A percentile compares a stretch with the other conserved stretches of the same genome.
phyloP scores from a whole-genome alignment of 1,284 basidiomycete species.

The Sporisorium graminicola region DNA sequence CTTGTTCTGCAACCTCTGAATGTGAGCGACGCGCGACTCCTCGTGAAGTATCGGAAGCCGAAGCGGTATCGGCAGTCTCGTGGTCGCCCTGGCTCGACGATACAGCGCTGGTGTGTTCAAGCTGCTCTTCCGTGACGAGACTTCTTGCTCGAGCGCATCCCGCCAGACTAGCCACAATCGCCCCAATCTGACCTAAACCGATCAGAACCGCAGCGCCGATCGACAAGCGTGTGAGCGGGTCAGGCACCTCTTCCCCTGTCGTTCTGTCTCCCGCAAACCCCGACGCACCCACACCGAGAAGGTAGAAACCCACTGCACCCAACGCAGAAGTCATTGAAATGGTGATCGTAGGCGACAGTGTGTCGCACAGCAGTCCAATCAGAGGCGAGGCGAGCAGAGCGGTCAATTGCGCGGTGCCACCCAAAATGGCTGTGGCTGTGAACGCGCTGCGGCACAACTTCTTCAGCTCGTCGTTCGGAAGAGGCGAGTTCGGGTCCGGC shows the following conservation, averaged over 20 bases:
- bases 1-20: not conserved
- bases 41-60: constrained; percentile 4
- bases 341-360: constrained; percentile 31
- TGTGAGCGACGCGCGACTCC: not conserved
- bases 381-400: constrained; percentile 50
- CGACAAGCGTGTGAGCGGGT: constrained; percentile 37
- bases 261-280: constrained; percentile 28
- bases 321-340: constrained; percentile 38
- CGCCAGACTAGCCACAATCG: constrained; percentile 53
- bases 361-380: constrained; percentile 49
- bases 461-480: constrained; percentile 53
- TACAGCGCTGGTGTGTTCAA: not conserved
- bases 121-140: constrained; percentile 10
- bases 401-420: constrained; percentile 50
- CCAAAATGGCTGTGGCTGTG: constrained; percentile 50
- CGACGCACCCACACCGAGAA: constrained; percentile 36
- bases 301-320: constrained; percentile 42
- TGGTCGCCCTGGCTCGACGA: not conserved
- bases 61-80: constrained; percentile 4
- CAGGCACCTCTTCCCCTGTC: constrained; percentile 40
- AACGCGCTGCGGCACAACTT: constrained; percentile 53
- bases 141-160: constrained; percentile 40
- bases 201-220: constrained; percentile 45
- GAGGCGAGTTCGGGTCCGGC: constrained; percentile 34
- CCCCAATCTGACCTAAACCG: constrained; percentile 52